These are phyloP conservation scores for Atkinsonella hypoxylon DNA, from an alignment of 2,329 filamentous ascomycete species.

Conservation along the genomic window DNA sequence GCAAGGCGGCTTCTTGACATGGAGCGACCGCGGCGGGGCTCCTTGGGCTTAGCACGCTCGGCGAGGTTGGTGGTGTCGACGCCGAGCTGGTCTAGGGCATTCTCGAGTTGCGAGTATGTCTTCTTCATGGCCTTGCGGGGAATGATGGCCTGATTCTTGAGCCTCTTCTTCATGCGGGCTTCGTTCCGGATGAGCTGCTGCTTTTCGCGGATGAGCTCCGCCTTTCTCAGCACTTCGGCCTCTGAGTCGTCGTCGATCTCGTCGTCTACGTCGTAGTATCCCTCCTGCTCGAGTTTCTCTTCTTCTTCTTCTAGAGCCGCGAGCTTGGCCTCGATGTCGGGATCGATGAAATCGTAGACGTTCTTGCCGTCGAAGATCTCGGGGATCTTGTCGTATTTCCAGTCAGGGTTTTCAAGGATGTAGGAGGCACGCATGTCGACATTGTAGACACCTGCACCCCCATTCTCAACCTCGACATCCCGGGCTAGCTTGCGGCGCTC, in stretches of 20 bases:
- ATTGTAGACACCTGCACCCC: constrained; percentile 91
- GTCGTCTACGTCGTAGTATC: constrained; percentile 81
- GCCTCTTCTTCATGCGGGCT: constrained; percentile 83
- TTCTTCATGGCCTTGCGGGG: constrained; percentile 73
- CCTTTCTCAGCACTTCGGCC: constrained; percentile 79
- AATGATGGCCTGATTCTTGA: constrained; percentile 95
- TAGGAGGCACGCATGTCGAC: constrained; percentile 86
- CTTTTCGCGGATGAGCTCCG: constrained; percentile 92
- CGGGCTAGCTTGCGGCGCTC: constrained; percentile 68
- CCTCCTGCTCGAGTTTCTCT: constrained; percentile 79
- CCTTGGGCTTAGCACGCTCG: constrained; percentile 55
- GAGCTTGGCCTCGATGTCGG: constrained; percentile 90
- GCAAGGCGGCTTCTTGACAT: constrained; percentile 48
- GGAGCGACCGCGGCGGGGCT: constrained; percentile 60
- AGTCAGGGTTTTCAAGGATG: constrained; percentile 73
- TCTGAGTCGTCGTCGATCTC: constrained; percentile 81
- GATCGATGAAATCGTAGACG: constrained; percentile 93
- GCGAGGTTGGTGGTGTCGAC: constrained; percentile 69
- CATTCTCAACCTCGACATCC: constrained; percentile 83
- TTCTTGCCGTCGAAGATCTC: constrained; percentile 94
- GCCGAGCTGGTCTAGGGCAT: constrained; percentile 72
- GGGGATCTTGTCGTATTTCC: constrained; percentile 93
- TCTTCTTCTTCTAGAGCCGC: constrained; percentile 90
- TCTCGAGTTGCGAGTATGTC: constrained; percentile 76
- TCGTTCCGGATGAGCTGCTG: constrained; percentile 85